These are phyloP conservation scores for Coleophoma eucalyptorum DNA, from an alignment of 2,329 filamentous ascomycete species.

Conservation along the genomic window DNA sequence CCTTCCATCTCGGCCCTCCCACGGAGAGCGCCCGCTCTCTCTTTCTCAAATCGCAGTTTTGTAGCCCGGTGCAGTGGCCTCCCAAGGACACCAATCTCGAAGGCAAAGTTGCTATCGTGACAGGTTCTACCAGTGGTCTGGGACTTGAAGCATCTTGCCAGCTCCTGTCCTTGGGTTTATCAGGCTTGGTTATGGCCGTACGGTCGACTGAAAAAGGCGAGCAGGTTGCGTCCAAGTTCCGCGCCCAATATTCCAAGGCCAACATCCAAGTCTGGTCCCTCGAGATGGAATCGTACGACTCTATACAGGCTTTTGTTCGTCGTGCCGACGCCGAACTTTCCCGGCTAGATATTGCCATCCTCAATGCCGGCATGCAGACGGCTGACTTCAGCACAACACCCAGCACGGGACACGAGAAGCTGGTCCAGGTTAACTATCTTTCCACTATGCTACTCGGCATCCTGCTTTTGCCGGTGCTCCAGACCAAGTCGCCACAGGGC, in stretches of 20 bases:
- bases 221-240: constrained; percentile 31
- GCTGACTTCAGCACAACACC: constrained; percentile 8
- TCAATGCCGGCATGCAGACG: constrained; percentile 36
- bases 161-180: constrained; percentile 34
- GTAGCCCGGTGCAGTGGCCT: constrained; percentile 11
- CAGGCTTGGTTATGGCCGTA: constrained; percentile 42
- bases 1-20: constrained; percentile 18
- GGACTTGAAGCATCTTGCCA: constrained; percentile 37
- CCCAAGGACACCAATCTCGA: constrained; percentile 18
- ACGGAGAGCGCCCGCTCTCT: constrained; percentile 10
- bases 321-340: constrained; percentile 28
- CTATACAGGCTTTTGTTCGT: constrained; percentile 36
- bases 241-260: constrained; percentile 25
- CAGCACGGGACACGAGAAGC: constrained; percentile 33
- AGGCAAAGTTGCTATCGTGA: constrained; percentile 40
- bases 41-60: constrained; percentile 19
- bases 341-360: constrained; percentile 38
- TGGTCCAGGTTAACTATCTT: constrained; percentile 32
- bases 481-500: constrained; percentile 4
- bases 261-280: constrained; percentile 44
- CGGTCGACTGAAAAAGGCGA: constrained; percentile 40
- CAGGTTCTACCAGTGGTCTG: constrained; percentile 43
- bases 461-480: constrained; percentile 24
- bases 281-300: constrained; percentile 43
- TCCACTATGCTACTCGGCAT: constrained; percentile 20